These are phyloP conservation scores for Sporothrix curviconia DNA, from an alignment of 2,329 filamentous ascomycete species.

Conservation along the genomic window DNA sequence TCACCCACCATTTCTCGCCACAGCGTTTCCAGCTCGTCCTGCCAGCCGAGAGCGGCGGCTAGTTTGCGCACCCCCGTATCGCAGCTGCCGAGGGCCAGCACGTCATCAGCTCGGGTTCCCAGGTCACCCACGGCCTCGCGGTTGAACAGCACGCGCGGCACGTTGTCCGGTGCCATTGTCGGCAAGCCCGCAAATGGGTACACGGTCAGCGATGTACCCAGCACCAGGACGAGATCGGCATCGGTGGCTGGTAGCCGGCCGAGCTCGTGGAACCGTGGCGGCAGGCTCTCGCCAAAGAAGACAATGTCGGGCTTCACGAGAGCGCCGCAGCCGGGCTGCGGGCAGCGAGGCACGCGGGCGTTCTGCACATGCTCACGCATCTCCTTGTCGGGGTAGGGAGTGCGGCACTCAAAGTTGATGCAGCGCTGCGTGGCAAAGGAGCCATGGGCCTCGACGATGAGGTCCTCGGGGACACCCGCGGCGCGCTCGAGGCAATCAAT, in stretches of 20 bases:
- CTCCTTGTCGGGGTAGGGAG: constrained; percentile 61
- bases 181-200: constrained; percentile 85
- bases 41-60: constrained; percentile 77
- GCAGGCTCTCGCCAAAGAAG: constrained; percentile 70
- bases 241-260: constrained; percentile 39
- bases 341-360: constrained; percentile 66
- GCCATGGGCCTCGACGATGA: constrained; percentile 89
- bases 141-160: constrained; percentile 81
- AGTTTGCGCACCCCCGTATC: constrained; percentile 74
- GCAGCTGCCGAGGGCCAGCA: constrained; percentile 74
- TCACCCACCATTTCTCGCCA: constrained; percentile 66
- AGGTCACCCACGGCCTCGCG: constrained; percentile 73
- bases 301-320: constrained; percentile 92
- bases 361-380: constrained; percentile 65
- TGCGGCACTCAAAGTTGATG: constrained; percentile 66
- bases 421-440: constrained; percentile 89
- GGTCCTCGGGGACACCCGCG: constrained; percentile 73
- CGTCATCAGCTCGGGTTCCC: constrained; percentile 74
- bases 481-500: constrained; percentile 90
- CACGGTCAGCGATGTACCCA: constrained; percentile 21
- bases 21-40: constrained; percentile 68
- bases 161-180: constrained; percentile 49
- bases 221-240: constrained; percentile 33
- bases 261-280: constrained; percentile 57
- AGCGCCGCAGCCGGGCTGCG: constrained; percentile 54